Base-by-base conservation (phyloP, 2,329 filamentous ascomycete genomes). In the Cytospora chrysosperma region DNA sequence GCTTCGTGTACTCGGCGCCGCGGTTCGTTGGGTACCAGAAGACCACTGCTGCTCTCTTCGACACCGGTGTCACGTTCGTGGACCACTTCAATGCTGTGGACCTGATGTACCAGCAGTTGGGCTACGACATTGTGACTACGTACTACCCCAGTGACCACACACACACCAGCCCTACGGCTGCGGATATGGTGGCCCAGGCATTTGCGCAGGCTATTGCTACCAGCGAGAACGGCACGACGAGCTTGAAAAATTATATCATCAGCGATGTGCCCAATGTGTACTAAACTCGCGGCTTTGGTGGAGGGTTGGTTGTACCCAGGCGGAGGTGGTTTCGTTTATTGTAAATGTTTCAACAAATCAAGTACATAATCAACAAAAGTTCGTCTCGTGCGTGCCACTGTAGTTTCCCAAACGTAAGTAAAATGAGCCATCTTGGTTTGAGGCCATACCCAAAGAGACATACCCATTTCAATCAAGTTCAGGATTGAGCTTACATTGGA, bases 61-160 rank as follows among this genome's bases (percentile, higher is more conserved):
- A 75, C 68, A 32, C 19, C 9, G 75, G 78, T 1, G 80, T 79
- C 0, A 73, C 75, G 1, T 88, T 83, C 70, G 79, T 88, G 1
- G 84, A 88, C 66, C 85, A 88, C 68, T 83, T 82, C 17, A 75
- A 76, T 54, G 86, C 85, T 62, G 78, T 80, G 34, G 82, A 80
- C 7, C 76, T 79, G 61, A 78, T 79, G 54, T 87, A 78, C 65
- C 69, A 82, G 70, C 69, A 73, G 28, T 67, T 85, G 65, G 82
- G 85, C 4, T 76, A 74, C 59, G 69, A 72, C 4, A 75, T 72
- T 21, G 81, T 84, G 7, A 79, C 86, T 71, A 70, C 73, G 0
- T 78, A 80, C 63, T 88, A 80, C 68, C 82, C 85, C 0, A 75
- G 75, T 32, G 85, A 88, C 69, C 85, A 88, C 70, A 88, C 84